Percentiles rank a stretch among this genome's conserved stretches.
phyloP scores from a whole-genome alignment of 2,329 filamentous ascomycete species.

The Chalara sp. region DNA sequence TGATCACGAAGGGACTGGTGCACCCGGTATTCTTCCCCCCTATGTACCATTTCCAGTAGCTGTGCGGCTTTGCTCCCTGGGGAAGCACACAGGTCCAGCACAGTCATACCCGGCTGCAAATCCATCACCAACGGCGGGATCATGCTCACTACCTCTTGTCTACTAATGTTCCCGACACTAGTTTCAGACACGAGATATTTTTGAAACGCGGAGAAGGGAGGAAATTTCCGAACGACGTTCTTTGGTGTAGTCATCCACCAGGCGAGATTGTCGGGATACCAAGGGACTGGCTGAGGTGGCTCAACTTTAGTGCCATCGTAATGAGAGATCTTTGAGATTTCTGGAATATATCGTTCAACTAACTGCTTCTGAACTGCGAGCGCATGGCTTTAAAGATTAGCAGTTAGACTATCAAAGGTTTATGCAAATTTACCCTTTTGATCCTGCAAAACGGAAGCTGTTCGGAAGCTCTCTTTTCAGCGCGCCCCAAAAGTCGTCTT shows the following conservation, averaged over 20 bases:
- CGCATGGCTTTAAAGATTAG: constrained; percentile 66
- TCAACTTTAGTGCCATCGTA: constrained; percentile 77
- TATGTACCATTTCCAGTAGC: constrained; percentile 88
- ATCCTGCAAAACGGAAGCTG: constrained; percentile 95
- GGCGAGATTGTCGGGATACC: constrained; percentile 92
- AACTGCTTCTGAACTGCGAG: constrained; percentile 84
- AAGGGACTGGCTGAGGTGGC: constrained; percentile 73
- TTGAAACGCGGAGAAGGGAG: constrained; percentile 91
- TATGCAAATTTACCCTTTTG: constrained; percentile 60
- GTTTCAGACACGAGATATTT: constrained; percentile 98
- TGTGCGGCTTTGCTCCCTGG: constrained; percentile 97
- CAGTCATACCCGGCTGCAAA: constrained; percentile 82
- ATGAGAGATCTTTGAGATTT: constrained; percentile 78
- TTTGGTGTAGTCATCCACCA: constrained; percentile 99
- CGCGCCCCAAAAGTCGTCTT: constrained; percentile 74
- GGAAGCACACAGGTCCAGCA: constrained; percentile 92
- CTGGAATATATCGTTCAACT: constrained; percentile 80
- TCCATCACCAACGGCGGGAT: constrained; percentile 94
- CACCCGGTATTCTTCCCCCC: constrained; percentile 83
- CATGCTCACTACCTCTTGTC: constrained; percentile 98
- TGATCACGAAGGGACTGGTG: constrained; percentile 60
- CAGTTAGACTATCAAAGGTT: background rate
- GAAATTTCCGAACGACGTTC: constrained; percentile 87
- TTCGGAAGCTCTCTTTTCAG: constrained; percentile 84
- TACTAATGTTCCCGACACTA: constrained; percentile 91